These are phyloP conservation scores for Thraustotheca clavata DNA, from an alignment of 352 stramenopile genomes.

Conservation along the genomic window DNA sequence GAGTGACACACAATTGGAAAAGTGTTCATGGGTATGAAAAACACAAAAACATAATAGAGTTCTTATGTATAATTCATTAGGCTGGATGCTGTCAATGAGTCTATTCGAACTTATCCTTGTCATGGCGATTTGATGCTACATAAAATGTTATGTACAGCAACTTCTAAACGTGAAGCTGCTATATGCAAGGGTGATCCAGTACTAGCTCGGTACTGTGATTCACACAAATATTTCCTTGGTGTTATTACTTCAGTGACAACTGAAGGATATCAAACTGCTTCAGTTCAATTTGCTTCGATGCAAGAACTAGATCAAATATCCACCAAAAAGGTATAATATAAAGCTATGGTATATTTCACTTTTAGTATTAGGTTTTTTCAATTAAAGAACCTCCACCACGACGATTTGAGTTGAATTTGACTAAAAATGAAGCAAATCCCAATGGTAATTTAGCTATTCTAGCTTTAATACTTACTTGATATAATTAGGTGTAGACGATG, in stretches of 20 bases:
- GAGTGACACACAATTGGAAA: neutral
- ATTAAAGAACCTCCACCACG: neutral
- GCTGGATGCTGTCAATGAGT: neutral
- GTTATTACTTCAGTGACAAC: neutral
- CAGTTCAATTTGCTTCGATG: constrained; percentile 8
- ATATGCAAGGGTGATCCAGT: neutral
- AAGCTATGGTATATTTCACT: neutral
- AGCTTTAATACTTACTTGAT: no score
- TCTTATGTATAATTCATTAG: neutral
- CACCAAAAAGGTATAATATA: neutral
- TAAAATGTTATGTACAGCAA: neutral
- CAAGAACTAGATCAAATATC: neutral
- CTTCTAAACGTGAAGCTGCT: neutral
- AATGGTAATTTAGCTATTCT: no score
- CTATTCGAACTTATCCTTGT: neutral
- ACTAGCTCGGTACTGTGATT: neutral
- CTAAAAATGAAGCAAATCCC: no score
- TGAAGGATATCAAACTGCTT: neutral
- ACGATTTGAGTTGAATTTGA: no score
- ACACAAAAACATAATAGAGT: neutral
- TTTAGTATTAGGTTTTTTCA: neutral
- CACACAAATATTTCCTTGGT: constrained; percentile 9
- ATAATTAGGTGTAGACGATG: no score
- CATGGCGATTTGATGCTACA: constrained; percentile 1
- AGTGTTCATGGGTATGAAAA: constrained; percentile 4